Evolutionary conservation across 2,329 filamentous ascomycete species (phyloP).

Genomic region (Fusarium irregulare): DNA sequence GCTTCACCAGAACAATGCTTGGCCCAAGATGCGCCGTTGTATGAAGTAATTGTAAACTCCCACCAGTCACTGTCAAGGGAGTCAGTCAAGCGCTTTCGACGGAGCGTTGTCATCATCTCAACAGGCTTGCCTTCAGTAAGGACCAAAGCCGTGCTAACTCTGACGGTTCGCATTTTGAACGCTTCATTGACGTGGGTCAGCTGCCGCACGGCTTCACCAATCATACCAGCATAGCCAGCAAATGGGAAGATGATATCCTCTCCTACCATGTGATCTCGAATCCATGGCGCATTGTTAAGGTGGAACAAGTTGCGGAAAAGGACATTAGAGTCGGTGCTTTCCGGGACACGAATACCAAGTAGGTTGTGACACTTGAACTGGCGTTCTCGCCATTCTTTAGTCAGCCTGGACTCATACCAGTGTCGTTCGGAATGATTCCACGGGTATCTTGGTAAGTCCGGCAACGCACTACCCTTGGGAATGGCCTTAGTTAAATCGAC

Average conservation of each 20-base stretch:
- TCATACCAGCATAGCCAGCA: slow-evolving; percentile 4
- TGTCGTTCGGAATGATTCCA: slow-evolving; percentile 3
- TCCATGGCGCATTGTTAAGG: slow-evolving; percentile 1
- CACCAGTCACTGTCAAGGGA: slow-evolving; percentile 11
- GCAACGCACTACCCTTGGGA: background rate
- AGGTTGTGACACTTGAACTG: background rate
- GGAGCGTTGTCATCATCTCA: slow-evolving; percentile 3
- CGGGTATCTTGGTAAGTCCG: slow-evolving; percentile 4
- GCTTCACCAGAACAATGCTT: slow-evolving; percentile 9
- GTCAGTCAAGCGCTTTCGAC: slow-evolving; percentile 1
- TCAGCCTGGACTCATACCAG: slow-evolving; percentile 7
- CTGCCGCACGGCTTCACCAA: slow-evolving; percentile 3
- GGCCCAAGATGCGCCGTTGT: slow-evolving; percentile 1
- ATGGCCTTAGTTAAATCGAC: background rate
- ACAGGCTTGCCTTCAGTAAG: background rate
- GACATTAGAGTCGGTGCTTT: background rate
- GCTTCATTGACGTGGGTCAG: background rate
- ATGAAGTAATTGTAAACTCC: slow-evolving; percentile 2
- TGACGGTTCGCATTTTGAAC: slow-evolving; percentile 3
- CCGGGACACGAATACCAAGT: background rate
- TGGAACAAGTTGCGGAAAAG: slow-evolving; percentile 6
- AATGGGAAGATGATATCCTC: slow-evolving; percentile 6
- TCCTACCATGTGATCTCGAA: slow-evolving; percentile 4
- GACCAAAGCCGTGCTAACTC: slow-evolving; percentile 1
- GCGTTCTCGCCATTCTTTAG: background rate